Evolutionary conservation across 1,139 yeast species (phyloP), one percentile per base, ranked within the genome.

Genomic region (Pichia inconspicua): DNA sequence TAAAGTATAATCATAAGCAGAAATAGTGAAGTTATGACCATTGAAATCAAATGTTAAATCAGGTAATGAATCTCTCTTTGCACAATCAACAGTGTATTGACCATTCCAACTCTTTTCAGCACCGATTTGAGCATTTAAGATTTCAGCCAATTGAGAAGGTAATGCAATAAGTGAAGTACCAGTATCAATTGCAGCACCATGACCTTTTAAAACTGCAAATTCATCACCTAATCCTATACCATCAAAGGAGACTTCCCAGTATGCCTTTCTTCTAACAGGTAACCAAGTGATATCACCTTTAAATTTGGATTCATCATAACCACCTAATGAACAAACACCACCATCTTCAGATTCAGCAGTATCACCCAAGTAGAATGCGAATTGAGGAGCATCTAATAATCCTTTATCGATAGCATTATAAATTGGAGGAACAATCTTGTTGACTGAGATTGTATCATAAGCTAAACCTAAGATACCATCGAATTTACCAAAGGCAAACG

Each of bases 261-360:
- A 92, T 37, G 97, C 98, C 81, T 90, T 87, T 77, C 98, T 87
- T 74, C 98, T 88, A 53, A 92, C 94, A 50, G 98, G 98, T 69
- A 92, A 78, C 86, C 95, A 89, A 47, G 92, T 84, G 60, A 92
- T 75, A 59, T 90, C 80, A 55, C 98, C 98, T 44, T 72, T 70
- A 69, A 73, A 88, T 64, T 80, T 77, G 54, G 80, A 66, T 57
- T 80, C 75, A 66, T 90, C 97, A 59, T 82, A 74, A 55, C 98
- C 98, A 67, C 98, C 98, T 64, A 92, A 85, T 31, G 96, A 87
- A 57, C 94, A 95, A 55, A 82, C 78, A 58, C 98, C 97, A 45
- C 96, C 96, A 50, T 79, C 80, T 53, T 73, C 73, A 48, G 69
- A 65, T 65, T 81, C 82, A 55, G 78, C 69, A 50, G 78, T 74